Evolutionary conservation across 2,329 filamentous ascomycete species (phyloP).

Genomic region (Penicillium sp.): DNA sequence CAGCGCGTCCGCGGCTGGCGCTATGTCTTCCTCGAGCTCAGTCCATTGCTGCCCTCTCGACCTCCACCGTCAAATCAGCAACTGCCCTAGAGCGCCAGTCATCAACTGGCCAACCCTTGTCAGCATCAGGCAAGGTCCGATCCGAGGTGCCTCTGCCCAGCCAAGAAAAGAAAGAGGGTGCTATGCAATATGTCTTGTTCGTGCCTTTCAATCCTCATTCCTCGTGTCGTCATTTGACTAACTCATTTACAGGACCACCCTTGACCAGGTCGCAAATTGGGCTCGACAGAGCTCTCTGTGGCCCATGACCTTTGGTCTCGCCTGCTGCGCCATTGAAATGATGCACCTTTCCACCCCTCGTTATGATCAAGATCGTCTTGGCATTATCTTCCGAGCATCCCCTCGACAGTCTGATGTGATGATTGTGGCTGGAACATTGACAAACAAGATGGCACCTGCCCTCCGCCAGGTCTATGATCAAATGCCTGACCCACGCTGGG

Average conservation of each 20-base stretch:
- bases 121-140: conserved; percentile 42
- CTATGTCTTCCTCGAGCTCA: conserved; percentile 32
- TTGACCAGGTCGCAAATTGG: conserved; percentile 79
- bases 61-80: conserved; percentile 40
- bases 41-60: conserved; percentile 38
- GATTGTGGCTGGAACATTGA: conserved; percentile 84
- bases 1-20: conserved; percentile 26
- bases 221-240: conserved; percentile 3
- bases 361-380: conserved; percentile 82
- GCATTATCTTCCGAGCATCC: conserved; percentile 82
- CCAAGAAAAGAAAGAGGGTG: conserved; percentile 47
- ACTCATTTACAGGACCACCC: conserved; percentile 33
- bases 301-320: conserved; percentile 89
- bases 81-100: conserved; percentile 38
- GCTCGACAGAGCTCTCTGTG: conserved; percentile 79
- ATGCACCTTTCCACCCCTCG: conserved; percentile 88
- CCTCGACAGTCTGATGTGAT: conserved; percentile 83
- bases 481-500: conserved; percentile 91
- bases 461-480: conserved; percentile 87
- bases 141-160: conserved; percentile 46
- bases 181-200: conserved; percentile 49
- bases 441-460: conserved; percentile 90
- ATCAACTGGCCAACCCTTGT: conserved; percentile 31
- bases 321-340: conserved; percentile 89
- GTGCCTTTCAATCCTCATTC: conserved; percentile 14